A percentile compares a stretch with the other conserved stretches of the same genome.
Conservation (phyloP, 176 grass and related monocot genomes). For the Rhynchospora breviuscula region DNA sequence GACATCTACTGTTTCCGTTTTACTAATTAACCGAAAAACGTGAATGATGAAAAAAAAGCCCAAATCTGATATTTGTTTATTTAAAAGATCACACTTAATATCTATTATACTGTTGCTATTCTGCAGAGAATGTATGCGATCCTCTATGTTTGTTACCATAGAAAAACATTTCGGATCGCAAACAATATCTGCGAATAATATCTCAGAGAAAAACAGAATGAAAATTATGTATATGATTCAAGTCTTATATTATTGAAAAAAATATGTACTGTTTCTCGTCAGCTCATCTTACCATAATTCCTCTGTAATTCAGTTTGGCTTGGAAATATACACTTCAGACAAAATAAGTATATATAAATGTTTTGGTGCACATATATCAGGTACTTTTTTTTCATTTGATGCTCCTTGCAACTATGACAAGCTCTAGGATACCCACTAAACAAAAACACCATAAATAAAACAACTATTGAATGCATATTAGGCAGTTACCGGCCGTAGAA, state of each 20-base stretch:
- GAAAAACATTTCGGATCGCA: background rate
- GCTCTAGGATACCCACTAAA: background rate
- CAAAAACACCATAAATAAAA: background rate
- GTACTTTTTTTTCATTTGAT: background rate
- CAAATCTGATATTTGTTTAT: background rate
- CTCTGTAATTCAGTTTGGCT: background rate
- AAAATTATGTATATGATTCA: background rate
- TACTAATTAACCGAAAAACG: background rate
- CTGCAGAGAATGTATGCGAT: background rate
- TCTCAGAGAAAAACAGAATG: background rate
- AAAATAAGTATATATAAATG: background rate
- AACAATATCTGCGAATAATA: background rate
- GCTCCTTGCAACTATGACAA: background rate
- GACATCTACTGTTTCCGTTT: background rate
- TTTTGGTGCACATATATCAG: background rate
- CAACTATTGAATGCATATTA: background rate
- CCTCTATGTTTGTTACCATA: background rate
- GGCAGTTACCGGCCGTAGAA: background rate
- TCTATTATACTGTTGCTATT: background rate
- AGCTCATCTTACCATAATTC: background rate
- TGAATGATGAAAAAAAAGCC: background rate
- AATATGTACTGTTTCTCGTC: background rate
- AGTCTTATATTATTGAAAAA: background rate
- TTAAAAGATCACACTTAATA: background rate
- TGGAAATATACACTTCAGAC: background rate